Evolutionary conservation across 805 yeast species (phyloP).

Genomic region (Schwanniomyces pseudopolymorphus): DNA sequence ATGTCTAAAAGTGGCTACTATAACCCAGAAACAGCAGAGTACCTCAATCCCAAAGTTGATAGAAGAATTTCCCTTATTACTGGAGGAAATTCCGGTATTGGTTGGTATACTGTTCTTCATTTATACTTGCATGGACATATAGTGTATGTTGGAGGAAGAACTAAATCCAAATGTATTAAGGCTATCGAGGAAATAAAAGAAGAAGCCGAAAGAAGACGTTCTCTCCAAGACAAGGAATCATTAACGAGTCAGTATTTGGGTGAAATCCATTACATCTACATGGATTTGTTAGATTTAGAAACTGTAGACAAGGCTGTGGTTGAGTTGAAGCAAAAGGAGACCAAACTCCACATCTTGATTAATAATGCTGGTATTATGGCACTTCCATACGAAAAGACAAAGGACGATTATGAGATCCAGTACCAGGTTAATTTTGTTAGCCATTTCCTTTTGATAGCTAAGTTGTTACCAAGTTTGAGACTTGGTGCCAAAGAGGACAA

Average conservation of each 20-base stretch:
- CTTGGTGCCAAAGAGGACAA: constrained; percentile 14
- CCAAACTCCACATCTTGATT: constrained; percentile 30
- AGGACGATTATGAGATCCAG: constrained; percentile 40
- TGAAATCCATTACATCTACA: constrained; percentile 48
- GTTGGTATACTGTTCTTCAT: constrained; percentile 40
- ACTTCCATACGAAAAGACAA: constrained; percentile 32
- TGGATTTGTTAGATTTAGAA: constrained; percentile 50
- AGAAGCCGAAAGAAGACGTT: constrained; percentile 29
- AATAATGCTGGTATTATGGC: constrained; percentile 45
- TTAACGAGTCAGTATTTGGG: constrained; percentile 39
- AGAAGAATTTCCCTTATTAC: constrained; percentile 34
- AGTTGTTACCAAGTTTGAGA: constrained; percentile 25
- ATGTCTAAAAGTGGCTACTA: constrained; percentile 13
- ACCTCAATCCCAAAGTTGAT: constrained; percentile 24
- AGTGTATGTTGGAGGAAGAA: constrained; percentile 38
- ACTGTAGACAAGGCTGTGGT: constrained; percentile 27
- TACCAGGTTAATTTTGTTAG: constrained; percentile 39
- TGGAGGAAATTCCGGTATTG: constrained; percentile 43
- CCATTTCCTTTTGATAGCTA: constrained; percentile 33
- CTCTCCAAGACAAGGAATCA: constrained; percentile 9
- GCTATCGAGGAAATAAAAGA: constrained; percentile 32
- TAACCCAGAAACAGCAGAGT: constrained; percentile 29
- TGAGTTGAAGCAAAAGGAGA: constrained; percentile 22
- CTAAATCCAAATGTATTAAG: constrained; percentile 25
- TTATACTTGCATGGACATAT: constrained; percentile 39